Base-by-base conservation (phyloP, 2,329 filamentous ascomycete species). In the Pezicula neosporulosa region DNA sequence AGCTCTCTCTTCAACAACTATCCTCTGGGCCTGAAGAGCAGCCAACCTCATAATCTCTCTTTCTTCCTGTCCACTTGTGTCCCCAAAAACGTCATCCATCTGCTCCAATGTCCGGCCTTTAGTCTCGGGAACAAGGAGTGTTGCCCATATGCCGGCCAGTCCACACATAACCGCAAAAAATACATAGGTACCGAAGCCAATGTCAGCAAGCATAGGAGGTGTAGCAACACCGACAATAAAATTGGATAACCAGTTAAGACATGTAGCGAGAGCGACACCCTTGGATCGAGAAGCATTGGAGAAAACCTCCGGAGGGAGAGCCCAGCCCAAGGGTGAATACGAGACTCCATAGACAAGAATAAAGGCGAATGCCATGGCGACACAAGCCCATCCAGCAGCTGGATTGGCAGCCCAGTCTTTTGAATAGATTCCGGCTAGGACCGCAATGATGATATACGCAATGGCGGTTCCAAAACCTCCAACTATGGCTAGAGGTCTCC, bases 201-300 rank as follows among this genome's bases (percentile, higher is more conserved):
- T 85, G 46, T 78, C 77, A 53, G 77, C 66, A 18, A 87, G 76
- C 47, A 87, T 74, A 1, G 82, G 75, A 0, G 83, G 84, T 0
- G 82, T 85, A 28, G 86, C 79, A 62, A 86, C 77, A 43, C 85
- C 42, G 10, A 44, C 27, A 8, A 44, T 27, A 44, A 44, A 44
- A 30, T 44, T 44, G 9, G 42, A 44, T 74, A 83, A 68, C 79
- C 85, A 88, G 64, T 82, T 84, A 8, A 75, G 77, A 55, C 75
- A 80, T 0, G 82, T 85, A 0, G 81, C 81, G 1, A 85, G 68
- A 3, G 82, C 82, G 0, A 86, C 82, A 39, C 84, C 85, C 62
- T 86, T 87, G 4, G 82, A 81, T 15, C 82, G 73, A 0, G 79
- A 66, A 0, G 73, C 74, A 0, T 76, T 77, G 1, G 80, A 81